These are phyloP conservation scores for Trichoderma asperellum DNA, from an alignment of 2,329 filamentous ascomycete species.

Conservation along the genomic window DNA sequence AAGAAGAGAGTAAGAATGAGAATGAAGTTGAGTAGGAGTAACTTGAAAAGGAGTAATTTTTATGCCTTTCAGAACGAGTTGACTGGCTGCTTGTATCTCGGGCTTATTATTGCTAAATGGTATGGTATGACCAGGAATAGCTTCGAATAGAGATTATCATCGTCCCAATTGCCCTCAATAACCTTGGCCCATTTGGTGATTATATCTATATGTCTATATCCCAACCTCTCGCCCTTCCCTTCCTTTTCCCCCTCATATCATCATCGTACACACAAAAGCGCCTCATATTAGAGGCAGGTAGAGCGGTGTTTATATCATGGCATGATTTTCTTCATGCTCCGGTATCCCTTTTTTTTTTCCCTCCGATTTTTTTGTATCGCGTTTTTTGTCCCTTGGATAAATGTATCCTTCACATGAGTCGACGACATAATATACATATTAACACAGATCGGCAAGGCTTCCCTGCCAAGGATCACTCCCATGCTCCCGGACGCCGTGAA, in stretches of 20 bases:
- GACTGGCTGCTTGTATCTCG: background rate
- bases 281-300: slow-evolving; percentile 34
- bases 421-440: slow-evolving; percentile 38
- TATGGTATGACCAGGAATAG: background rate
- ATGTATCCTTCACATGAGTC: slow-evolving; percentile 34
- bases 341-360: slow-evolving; percentile 24
- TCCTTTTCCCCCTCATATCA: background rate
- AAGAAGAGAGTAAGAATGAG: background rate
- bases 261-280: slow-evolving; percentile 28
- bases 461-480: slow-evolving; percentile 28
- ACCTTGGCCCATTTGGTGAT: slow-evolving; percentile 24
- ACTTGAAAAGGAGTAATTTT: background rate
- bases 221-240: slow-evolving; percentile 22
- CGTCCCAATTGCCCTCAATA: background rate
- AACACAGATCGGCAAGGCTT: slow-evolving; percentile 37
- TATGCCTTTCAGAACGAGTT: background rate
- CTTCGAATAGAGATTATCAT: background rate
- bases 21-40: slow-evolving; percentile 40
- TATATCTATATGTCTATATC: slow-evolving; percentile 33
- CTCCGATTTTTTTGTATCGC: slow-evolving; percentile 11
- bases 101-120: background rate
- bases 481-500: slow-evolving; percentile 33
- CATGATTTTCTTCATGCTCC: slow-evolving; percentile 35
- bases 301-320: slow-evolving; percentile 42
- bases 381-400: slow-evolving; percentile 27